phyloP scores from a whole-genome alignment of 345 rosid species.

The Lepidium africanum region DNA sequence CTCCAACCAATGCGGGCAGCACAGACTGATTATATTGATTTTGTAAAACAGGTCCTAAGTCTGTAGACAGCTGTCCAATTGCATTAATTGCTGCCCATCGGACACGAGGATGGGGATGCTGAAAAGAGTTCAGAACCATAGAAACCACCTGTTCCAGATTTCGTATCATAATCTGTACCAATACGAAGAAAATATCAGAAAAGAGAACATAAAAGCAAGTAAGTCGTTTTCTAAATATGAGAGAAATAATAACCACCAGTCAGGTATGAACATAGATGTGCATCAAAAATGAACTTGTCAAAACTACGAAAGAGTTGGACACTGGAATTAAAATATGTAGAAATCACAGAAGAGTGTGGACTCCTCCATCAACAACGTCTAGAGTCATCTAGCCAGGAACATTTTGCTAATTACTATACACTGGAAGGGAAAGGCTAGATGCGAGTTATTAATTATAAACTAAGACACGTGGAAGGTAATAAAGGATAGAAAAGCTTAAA shows the following conservation, averaged over 20 bases:
- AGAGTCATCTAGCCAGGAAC: neutral
- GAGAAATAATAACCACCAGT: neutral
- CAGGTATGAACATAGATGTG: neutral
- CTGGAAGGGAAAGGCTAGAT: neutral
- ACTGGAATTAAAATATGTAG: neutral
- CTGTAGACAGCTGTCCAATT: constrained; percentile 64
- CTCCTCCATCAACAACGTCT: neutral
- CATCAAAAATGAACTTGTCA: neutral
- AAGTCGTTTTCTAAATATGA: neutral
- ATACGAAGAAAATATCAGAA: neutral
- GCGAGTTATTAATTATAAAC: neutral
- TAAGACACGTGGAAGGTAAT: neutral
- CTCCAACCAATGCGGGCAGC: constrained; percentile 52
- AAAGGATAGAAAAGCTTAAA: neutral
- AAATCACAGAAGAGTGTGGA: neutral
- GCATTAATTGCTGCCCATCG: constrained; percentile 82
- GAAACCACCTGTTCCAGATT: constrained; percentile 55
- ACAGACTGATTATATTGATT: constrained; percentile 49
- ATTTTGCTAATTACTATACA: neutral
- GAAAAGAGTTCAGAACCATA: constrained; percentile 60
- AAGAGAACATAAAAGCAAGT: neutral
- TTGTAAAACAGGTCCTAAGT: constrained; percentile 73
- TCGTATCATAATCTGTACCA: constrained; percentile 51
- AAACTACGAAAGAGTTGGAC: neutral
- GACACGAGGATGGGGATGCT: constrained; percentile 61